Base-by-base conservation (phyloP, 1,139 yeast genomes). In the Pichia sp. region DNA sequence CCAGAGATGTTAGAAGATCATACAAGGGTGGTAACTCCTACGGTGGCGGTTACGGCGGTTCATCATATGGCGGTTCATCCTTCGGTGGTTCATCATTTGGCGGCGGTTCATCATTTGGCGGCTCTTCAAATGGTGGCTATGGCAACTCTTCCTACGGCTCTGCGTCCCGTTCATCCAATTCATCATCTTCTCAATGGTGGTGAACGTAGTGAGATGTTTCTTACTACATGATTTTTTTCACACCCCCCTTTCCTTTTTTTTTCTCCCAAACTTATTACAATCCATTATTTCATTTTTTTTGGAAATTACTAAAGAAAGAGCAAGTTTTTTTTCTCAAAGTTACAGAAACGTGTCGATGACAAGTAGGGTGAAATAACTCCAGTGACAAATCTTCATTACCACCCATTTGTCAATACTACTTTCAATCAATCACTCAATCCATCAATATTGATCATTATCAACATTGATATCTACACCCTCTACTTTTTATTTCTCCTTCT, bases 1-100 rank as follows among this genome's bases (percentile, higher is more conserved):
- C 69, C 55, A 64, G 69, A 67, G 71, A 72, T 59, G 69, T 68
- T 60, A 69, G 71, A 66, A 65, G 63, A 60, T 56, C 55, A 24
- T 31, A 48, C 24, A 50, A 52, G 41, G 51, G 61, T 49, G 58
- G 59, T 47, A 38, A 47, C 44, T 50, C 59, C 40, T 55, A 53
- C 34, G 59, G 61, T 46, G 55, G 24, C 2, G 24, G 53, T 46
- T 58, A 58, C 38, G 61, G 61, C 50, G 61, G 65, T 51, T 54
- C 52, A 42, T 52, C 58, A 16, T 56, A 50, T 48, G 63, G 63
- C 46, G 24, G 24, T 20, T 20, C 24, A 20, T 20, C 24, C 24
- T 20, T 20, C 3, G 58, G 60, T 38, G 60, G 63, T 50, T 52
- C 49, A 31, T 51, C 56, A 27, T 54, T 49, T 45, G 63, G 63